Conservation (phyloP, 768 basidiomycete genomes). For the Termitomyces sp. region DNA sequence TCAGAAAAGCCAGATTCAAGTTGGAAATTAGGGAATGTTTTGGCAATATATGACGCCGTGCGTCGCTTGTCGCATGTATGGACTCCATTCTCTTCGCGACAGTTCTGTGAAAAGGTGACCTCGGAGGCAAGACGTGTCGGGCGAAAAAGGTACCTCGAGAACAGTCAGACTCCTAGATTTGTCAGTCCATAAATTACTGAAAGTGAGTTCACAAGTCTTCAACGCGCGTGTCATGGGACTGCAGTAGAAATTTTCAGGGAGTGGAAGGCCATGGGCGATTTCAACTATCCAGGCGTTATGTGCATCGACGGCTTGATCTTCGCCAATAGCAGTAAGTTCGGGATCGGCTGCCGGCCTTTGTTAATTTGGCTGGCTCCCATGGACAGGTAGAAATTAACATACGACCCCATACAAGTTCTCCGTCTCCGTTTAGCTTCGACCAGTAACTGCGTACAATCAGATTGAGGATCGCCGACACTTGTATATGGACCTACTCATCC, state of each 20-base stretch:
- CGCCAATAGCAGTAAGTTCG: slow-evolving; percentile 53
- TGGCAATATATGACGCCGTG: slow-evolving; percentile 41
- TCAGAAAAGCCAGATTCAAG: slow-evolving; percentile 60
- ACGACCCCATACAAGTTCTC: slow-evolving; percentile 72
- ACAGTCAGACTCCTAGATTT: slow-evolving; percentile 28
- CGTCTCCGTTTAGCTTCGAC: slow-evolving; percentile 62
- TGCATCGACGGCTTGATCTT: slow-evolving; percentile 47
- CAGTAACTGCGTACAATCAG: slow-evolving; percentile 39
- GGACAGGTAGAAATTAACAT: slow-evolving; percentile 21
- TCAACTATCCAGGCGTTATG: slow-evolving; percentile 47
- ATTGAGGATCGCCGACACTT: no score
- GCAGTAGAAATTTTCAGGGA: slow-evolving; percentile 53
- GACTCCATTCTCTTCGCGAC: slow-evolving; percentile 61
- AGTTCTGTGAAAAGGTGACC: slow-evolving; percentile 37
- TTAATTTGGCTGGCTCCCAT: neutral
- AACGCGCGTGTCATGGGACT: slow-evolving; percentile 65
- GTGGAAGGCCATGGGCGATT: slow-evolving; percentile 35
- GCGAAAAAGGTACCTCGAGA: slow-evolving; percentile 42
- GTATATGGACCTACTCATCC: slow-evolving; percentile 43
- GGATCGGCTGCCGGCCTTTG: slow-evolving; percentile 54
- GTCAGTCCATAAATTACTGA: slow-evolving; percentile 30
- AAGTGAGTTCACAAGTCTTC: slow-evolving; percentile 50
- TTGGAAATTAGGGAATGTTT: slow-evolving; percentile 44
- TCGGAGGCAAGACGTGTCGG: neutral
- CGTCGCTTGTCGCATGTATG: slow-evolving; percentile 72